Base-by-base conservation (phyloP, 495 filamentous ascomycete species). In the Eremomyces bilateralis region DNA sequence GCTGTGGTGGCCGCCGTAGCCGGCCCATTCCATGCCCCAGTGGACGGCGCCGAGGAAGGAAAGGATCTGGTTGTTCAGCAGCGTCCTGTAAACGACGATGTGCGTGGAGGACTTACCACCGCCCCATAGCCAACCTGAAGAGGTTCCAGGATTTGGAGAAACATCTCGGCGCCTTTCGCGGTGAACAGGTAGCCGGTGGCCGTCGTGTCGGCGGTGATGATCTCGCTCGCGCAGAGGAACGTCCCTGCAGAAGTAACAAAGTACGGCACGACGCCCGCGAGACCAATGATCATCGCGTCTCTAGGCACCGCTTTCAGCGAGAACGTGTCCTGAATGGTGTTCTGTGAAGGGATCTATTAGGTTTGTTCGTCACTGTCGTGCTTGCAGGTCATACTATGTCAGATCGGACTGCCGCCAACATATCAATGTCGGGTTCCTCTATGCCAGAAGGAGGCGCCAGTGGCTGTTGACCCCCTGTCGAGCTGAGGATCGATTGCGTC, bases 11-110 rank as follows among this genome's bases (percentile, higher is more conserved):
- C 85, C 69, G 57, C 84, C 64, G 62, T 72, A 70, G 39, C 66
- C 63, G 37, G 76, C 77, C 60, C 68, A 82, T 57, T 84, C 78
- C 37, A 84, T 58, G 42, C 80, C 80, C 90, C 90, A 95, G 56
- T 97, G 88, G 46, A 94, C 71, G 22, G 90, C 88, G 32, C 88
- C 88, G 16, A 97, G 69, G 66, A 95, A 95, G 30, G 83, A 91
- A 47, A 94, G 74, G 45, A 94, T 83, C 75, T 80, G 33, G 20
- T 24, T 35, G 16, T 21, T 45, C 21, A 44, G 36, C 29, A 42
- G 15, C 17, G 3, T 21, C n/a, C 19, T 12, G 21, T 20, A 27
- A 38, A 21, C 1, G 21, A 29, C 11, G 20, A 22, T 10, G 8
- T 10, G 20, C 12, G 4, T 22, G n/a, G 15, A 15, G n/a, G 33